These are phyloP conservation scores for Withania somnifera DNA, from an alignment of 305 asterid species.

Conservation along the genomic window DNA sequence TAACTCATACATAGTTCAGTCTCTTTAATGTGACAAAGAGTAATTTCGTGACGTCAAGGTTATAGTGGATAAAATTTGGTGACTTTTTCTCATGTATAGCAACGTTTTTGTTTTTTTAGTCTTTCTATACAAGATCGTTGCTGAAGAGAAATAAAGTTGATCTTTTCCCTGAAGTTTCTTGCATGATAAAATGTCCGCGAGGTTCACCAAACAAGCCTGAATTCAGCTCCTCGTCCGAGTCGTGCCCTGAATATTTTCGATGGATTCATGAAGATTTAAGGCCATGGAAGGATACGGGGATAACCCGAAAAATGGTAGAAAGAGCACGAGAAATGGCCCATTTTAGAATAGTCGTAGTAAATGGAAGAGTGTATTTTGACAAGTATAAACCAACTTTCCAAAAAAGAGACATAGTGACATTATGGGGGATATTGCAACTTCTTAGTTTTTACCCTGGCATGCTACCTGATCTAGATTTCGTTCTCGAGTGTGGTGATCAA, in stretches of 20 bases:
- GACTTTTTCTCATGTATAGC: not conserved
- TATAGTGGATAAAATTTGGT: not conserved
- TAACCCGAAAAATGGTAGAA: constrained; percentile 46
- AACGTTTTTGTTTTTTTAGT: constrained; percentile 18
- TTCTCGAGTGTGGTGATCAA: constrained; percentile 54
- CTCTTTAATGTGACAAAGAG: not conserved
- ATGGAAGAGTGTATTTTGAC: constrained; percentile 44
- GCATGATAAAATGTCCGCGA: constrained; percentile 44
- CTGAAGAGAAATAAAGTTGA: constrained; percentile 5
- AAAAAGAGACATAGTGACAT: constrained; percentile 67
- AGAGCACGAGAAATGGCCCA: constrained; percentile 32
- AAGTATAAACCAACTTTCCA: constrained; percentile 41
- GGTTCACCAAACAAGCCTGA: constrained; percentile 9
- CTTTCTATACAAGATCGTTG: constrained; percentile 27
- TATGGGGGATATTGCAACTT: constrained; percentile 88
- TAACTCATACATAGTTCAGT: not conserved
- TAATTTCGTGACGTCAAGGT: not conserved
- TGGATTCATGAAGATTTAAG: constrained; percentile 88
- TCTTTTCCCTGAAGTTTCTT: constrained; percentile 24
- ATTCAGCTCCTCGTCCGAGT: constrained; percentile 3
- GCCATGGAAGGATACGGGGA: constrained; percentile 64
- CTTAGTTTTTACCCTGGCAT: constrained; percentile 60
- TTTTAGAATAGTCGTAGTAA: constrained; percentile 37
- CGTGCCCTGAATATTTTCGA: constrained; percentile 64
- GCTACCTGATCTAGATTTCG: constrained; percentile 58